Conservation (phyloP, 2,329 filamentous ascomycete species). For the Aspergillus brasiliensis region DNA sequence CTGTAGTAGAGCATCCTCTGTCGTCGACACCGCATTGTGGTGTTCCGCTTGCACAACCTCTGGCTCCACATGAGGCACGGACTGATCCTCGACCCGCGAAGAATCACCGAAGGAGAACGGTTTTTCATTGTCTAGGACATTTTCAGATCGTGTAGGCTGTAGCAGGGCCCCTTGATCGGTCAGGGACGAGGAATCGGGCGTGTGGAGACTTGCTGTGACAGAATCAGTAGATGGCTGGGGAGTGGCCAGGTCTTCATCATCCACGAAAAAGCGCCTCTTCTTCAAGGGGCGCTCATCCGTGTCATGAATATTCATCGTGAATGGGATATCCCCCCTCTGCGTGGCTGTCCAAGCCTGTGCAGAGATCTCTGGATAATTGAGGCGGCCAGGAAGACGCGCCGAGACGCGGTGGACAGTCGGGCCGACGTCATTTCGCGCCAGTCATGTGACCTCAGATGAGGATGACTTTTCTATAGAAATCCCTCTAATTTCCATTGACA, state of each 20-base stretch:
- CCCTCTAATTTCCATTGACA: too few species aligned
- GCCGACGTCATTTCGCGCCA: conserved; percentile 26
- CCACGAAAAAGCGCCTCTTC: conserved; percentile 65
- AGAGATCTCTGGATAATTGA: conserved; percentile 1
- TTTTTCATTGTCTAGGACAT: not conserved
- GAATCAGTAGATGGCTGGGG: conserved; percentile 18
- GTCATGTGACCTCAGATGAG: too few species aligned
- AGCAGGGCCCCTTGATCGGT: not conserved
- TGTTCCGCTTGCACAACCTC: not conserved
- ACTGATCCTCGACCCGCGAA: not conserved
- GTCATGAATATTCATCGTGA: conserved; percentile 41
- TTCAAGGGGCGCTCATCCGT: conserved; percentile 59
- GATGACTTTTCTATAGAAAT: too few species aligned
- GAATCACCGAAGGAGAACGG: too few species aligned
- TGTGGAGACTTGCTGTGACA: conserved; percentile 18
- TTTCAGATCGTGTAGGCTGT: not conserved
- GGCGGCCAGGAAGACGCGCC: conserved; percentile 34
- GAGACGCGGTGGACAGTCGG: conserved; percentile 33
- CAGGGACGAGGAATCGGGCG: conserved; percentile 15
- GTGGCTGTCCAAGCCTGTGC: not conserved
- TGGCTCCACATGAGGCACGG: not conserved
- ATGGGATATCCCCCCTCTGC: not conserved
- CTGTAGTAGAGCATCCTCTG: conserved; percentile 1
- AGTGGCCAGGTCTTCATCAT: conserved; percentile 41
- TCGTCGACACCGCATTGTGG: not conserved